Base-by-base conservation (phyloP, 768 basidiomycete species). In the Suillus subalutaceus region DNA sequence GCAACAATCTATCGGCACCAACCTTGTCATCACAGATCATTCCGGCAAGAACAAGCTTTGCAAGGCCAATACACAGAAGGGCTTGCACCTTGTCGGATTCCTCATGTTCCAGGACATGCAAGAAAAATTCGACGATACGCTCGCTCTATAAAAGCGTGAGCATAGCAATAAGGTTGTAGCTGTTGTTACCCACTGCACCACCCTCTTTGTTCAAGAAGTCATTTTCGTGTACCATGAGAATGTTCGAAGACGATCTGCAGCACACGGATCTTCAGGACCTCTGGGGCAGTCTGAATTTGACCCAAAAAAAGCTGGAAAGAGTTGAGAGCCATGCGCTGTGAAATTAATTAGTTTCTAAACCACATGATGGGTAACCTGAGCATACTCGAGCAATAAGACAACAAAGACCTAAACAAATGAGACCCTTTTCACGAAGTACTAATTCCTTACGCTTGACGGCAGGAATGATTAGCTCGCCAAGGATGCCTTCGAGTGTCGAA, bases 371-470 rank as follows among this genome's bases (percentile, higher is more conserved):
- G 18, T 20, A 41, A 60, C 18, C 6, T 13, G 40, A 43, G 41
- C 59, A 32, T 65, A 75, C 73, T 68, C 72, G 70, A 82, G 91
- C 93, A 72, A 95, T 92, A 44, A 93, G 83, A 73, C 87, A 91
- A 70, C 89, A 91, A 16, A 94, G 72, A 0, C 91, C 92, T 10
- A 93, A 80, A 55, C 86, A 85, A 46, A 89, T 80, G n/a, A 92
- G 73, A 3, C 89, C 92, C 65, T 86, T 84, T 73, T 91, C 87
- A 30, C 87, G 80, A 35, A 93, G 79, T 2, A 67, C 66, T 6
- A 92, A 83, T 70, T 97, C 94, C 78, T 96, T 96, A 62, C 93
- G 87, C 73, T 90, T 89, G 53, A 98, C 93, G 6, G 93, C 88
- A 3, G 97, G 97, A 40, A 97, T 87, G 72, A 98, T 94, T 20